Conservation (phyloP, 208 protist species). For the Crithidia expoeki region DNA sequence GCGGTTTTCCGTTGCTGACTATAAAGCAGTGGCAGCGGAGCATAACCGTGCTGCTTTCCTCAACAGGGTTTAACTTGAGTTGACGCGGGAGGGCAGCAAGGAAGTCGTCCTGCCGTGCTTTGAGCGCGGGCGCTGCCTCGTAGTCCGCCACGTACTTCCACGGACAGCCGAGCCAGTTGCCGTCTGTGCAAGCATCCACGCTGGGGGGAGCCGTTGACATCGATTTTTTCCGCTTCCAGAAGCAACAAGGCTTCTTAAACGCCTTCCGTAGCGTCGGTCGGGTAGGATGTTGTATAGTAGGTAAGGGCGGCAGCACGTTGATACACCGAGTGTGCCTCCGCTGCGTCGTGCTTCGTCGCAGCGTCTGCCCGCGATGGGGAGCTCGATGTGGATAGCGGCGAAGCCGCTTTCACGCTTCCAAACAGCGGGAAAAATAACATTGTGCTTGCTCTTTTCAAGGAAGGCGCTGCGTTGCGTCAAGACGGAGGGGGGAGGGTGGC, state of each 20-base stretch:
- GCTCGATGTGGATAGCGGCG: neutral
- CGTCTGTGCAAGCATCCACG: neutral
- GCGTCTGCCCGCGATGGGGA: neutral
- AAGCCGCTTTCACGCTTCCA: neutral
- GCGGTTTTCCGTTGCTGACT: slow-evolving; percentile 41
- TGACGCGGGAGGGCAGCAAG: slow-evolving; percentile 52
- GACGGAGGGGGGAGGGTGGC: too few relatives aligned
- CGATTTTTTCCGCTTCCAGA: slow-evolving; percentile 14
- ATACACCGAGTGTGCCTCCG: slow-evolving; percentile 12
- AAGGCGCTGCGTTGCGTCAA: too few relatives aligned
- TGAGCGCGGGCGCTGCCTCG: slow-evolving; percentile 12
- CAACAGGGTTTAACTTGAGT: slow-evolving; percentile 42
- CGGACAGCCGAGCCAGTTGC: slow-evolving; percentile 32
- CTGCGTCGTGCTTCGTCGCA: neutral
- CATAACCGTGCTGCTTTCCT: slow-evolving; percentile 43
- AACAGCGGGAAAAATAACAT: slow-evolving; percentile 1
- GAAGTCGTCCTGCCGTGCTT: slow-evolving; percentile 43
- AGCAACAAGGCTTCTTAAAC: slow-evolving; percentile 43
- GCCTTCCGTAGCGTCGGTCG: slow-evolving; percentile 27
- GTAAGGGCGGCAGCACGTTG: slow-evolving; percentile 53
- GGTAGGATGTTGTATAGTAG: slow-evolving; percentile 57
- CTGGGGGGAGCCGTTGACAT: slow-evolving; percentile 12
- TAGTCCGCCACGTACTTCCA: slow-evolving; percentile 37
- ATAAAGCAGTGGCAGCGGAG: slow-evolving; percentile 55
- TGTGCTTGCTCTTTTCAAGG: too few relatives aligned